phyloP scores from a whole-genome alignment of 352 stramenopile species.

The Pythium oligandrum region DNA sequence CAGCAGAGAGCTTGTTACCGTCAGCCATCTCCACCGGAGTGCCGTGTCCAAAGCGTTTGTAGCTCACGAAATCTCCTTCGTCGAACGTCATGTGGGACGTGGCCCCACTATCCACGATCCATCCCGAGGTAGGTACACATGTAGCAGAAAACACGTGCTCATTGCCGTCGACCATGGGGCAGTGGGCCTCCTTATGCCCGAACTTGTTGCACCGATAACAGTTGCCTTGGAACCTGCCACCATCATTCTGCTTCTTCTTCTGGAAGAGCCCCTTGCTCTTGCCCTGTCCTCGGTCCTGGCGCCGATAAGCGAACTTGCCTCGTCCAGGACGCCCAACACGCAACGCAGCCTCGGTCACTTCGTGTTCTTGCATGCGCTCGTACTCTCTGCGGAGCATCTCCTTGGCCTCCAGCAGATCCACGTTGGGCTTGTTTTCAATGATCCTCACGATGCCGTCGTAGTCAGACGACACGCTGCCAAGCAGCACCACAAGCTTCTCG shows the following conservation, averaged over 20 bases:
- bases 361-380: too few species aligned
- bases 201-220: conserved; percentile 6
- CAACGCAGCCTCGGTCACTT: too few species aligned
- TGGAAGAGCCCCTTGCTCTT: neutral
- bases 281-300: neutral
- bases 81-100: conserved; percentile 10
- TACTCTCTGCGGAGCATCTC: neutral
- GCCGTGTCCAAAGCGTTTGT: neutral
- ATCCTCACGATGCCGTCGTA: conserved; percentile 4
- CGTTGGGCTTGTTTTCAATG: conserved; percentile 10
- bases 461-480: conserved; percentile 1
- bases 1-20: conserved; percentile 1
- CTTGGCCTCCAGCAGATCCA: neutral
- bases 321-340: too few species aligned
- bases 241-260: conserved; percentile 1
- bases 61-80: conserved; percentile 2
- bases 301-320: too few species aligned
- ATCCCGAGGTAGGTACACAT: neutral
- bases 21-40: conserved; percentile 6
- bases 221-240: conserved; percentile 3
- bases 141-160: neutral
- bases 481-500: conserved; percentile 6
- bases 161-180: neutral
- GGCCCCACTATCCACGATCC: conserved; percentile 9
- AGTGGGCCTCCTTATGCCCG: conserved; percentile 8